Evolutionary conservation across 2,329 filamentous ascomycete genomes (phyloP), one percentile per base, ranked within the genome.

Genomic region (Calonectria multiphialidica): DNA sequence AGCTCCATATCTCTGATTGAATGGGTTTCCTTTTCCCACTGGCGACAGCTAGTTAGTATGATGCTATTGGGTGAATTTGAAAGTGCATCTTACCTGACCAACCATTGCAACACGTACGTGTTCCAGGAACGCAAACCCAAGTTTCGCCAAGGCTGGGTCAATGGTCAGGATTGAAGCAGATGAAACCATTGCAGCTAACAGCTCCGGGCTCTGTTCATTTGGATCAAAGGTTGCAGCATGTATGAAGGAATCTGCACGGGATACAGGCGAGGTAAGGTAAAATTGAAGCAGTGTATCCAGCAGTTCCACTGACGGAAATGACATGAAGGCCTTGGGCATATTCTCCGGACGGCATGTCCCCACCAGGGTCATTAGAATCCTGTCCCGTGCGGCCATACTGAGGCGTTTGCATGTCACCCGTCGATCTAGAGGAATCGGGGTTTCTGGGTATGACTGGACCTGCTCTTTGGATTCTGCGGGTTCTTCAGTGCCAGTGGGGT

Each of bases 201-300:
- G 37, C 49, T 66, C 64, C 25, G 64, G 64, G 16, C 64, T 55
- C 18, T 57, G 25, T 7, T 57, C 21, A 8, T 66, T 66, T 1
- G 64, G 64, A 35, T 66, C 50, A 18, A 66, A 66, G 13, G 49
- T 66, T 9, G 64, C 49, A 33, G 49, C 15, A 12, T 66, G 64
- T 18, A 66, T 57, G 15, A 66, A 66, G 13, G 37, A 55, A 12
- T 42, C 37, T 4, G 49, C 64, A 5, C 40, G 64, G 15, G 64
- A 66, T 7, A 66, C 49, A 5, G 64, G 35, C 8, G 64, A 66
- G 18, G 64, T 57, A 13, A 66, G 49, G 23, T 66, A 66, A 10
- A 44, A 66, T 30, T 66, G 64, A 3, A 66, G 33, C 10, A 66
- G n/a, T 0, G 49, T 44, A 42, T 66, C 49, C 47, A 66, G 12